Evolutionary conservation across 2,329 filamentous ascomycete genomes (phyloP).

Genomic region (Monilinia aucupariae): DNA sequence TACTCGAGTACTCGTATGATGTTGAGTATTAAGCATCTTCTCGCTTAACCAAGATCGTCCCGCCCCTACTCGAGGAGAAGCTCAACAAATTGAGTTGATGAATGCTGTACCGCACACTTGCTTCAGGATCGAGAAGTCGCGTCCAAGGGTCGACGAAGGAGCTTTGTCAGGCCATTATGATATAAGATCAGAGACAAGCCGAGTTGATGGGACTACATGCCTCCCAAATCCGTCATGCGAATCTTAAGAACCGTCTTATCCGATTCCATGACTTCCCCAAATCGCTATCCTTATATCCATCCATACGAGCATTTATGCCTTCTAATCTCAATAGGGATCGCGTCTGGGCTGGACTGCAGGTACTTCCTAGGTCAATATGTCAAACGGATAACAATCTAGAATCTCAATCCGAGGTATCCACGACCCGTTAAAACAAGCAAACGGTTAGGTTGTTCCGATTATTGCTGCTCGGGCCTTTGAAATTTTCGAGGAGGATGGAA

Average conservation of each 20-base stretch:
- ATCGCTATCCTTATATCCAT: background rate
- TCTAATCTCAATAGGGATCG: background rate
- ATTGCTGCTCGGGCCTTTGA: background rate
- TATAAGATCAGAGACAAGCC: too few relatives aligned
- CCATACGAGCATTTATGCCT: too few relatives aligned
- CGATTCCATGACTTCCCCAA: background rate
- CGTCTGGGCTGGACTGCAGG: background rate
- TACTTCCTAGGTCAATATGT: background rate
- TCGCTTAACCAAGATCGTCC: background rate
- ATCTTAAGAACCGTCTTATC: background rate
- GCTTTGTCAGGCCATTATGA: too few relatives aligned
- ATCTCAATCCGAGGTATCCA: background rate
- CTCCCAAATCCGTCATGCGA: background rate
- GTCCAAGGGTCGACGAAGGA: too few relatives aligned
- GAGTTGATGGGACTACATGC: too few relatives aligned
- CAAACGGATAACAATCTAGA: background rate
- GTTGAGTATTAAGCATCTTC: too few relatives aligned
- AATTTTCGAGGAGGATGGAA: background rate
- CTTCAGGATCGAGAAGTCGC: too few relatives aligned
- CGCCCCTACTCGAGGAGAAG: background rate
- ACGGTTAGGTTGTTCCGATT: background rate
- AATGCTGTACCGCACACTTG: too few relatives aligned
- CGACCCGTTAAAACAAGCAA: background rate
- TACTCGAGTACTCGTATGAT: too few relatives aligned
- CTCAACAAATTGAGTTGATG: too few relatives aligned